Base-by-base conservation (phyloP, 805 yeast species). In the Barnettozyma botsteinii region DNA sequence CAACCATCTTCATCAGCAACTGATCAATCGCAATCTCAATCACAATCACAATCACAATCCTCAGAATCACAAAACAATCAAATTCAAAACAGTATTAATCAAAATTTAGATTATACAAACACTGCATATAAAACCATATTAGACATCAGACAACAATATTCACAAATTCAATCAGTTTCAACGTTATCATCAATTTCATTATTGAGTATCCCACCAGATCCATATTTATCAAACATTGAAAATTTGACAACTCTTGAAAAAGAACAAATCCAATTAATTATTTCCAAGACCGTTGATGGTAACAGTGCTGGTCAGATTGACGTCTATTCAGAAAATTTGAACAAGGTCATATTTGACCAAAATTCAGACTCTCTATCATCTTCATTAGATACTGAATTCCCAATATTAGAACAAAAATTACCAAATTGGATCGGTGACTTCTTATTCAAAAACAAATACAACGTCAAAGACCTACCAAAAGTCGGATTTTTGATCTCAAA, bases 361-460 rank as follows among this genome's bases (percentile, higher is more conserved):
- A 33, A 13, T 5, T 4, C 13, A 12, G 30, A 35, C 5, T n/a
- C n/a, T n/a, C n/a, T n/a, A n/a, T n/a, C n/a, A n/a, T n/a, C n/a
- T n/a, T n/a, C n/a, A n/a, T 19, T 18, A 12, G n/a, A 28, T 12
- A 18, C 29, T 17, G 57, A 59, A 34, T 50, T 51, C 15, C 61
- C 57, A 6, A 53, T 53, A 10, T 55, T 81, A 14, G 79, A 75
- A 43, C 47, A 55, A 11, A 57, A 64, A 9, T 51, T 80, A 11
- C 89, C 93, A 1, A 68, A 65, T 17, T 83, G 91, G 91, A 65
- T 77, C 8, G 77, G 78, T 1, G 67, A 72, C 20, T 68, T 72
- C 5, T 45, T 83, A 3, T 59, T 81, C 20, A 59, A 68, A 32
- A 73, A 75, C 43, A 64, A 64, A 38, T 65, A 64, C 37, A 67